Evolutionary conservation across 306 rosid genomes (phyloP).

Genomic region (Astragalus membranaceus): DNA sequence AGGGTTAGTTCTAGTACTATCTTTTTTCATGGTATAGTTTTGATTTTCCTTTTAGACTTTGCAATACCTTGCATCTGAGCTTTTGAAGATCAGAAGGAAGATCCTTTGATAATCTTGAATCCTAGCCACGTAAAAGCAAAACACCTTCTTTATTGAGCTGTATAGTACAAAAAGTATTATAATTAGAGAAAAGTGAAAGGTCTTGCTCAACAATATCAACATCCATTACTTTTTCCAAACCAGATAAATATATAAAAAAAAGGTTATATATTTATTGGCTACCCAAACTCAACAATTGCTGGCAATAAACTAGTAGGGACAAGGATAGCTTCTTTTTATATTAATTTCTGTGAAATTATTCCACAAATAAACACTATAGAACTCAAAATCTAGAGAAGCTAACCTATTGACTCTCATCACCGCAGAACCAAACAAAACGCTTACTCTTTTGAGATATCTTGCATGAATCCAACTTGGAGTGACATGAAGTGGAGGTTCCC

Average conservation of each 20-base stretch:
- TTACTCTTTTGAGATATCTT: constrained; percentile 73
- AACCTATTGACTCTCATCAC: neutral
- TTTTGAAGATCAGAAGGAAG: constrained; percentile 98
- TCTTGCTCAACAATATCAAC: too few species aligned
- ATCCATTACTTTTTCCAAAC: too few species aligned
- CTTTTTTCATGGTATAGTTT: neutral
- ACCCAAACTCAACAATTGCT: neutral
- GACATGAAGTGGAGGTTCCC: constrained; percentile 79
- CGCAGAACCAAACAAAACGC: constrained; percentile 12
- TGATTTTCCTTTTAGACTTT: neutral
- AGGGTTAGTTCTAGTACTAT: neutral
- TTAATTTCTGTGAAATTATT: neutral
- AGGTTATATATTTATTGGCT: too few species aligned
- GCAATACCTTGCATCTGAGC: constrained; percentile 87
- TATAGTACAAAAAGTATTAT: constrained; percentile 13
- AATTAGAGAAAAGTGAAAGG: neutral
- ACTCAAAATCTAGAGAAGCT: neutral
- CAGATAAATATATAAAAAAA: too few species aligned
- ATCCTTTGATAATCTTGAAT: constrained; percentile 85
- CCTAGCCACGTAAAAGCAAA: constrained; percentile 79
- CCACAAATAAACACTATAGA: neutral
- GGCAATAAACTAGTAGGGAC: neutral
- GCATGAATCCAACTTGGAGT: constrained; percentile 77
- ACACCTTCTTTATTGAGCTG: constrained; percentile 96
- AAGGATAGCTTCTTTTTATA: neutral